Percentiles rank a stretch among this genome's conserved stretches.
Evolutionary conservation across 768 basidiomycete species (phyloP).

Genomic region (Termitomyces sp.): DNA sequence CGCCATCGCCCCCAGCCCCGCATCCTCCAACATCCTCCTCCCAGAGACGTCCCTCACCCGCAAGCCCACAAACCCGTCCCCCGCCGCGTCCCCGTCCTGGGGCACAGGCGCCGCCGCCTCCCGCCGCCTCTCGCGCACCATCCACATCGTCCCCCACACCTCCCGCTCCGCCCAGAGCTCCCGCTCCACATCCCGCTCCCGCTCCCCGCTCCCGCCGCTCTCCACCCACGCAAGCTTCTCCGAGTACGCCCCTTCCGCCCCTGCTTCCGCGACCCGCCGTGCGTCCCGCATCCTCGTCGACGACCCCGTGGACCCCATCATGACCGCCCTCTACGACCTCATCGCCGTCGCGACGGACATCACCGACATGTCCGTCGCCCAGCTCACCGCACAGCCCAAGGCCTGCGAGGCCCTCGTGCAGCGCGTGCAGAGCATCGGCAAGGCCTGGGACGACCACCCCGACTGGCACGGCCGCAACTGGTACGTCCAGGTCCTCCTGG

Average conservation of each 20-base stretch:
- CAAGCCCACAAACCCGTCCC: conserved; percentile 45
- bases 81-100: conserved; percentile 47
- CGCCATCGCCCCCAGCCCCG: conserved; percentile 51
- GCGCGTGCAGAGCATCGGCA: conserved; percentile 86
- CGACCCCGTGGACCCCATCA: conserved; percentile 84
- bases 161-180: conserved; percentile 78
- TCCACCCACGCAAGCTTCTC: conserved; percentile 63
- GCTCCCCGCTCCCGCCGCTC: conserved; percentile 81
- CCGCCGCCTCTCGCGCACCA: conserved; percentile 79
- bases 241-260: conserved; percentile 37
- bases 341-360: conserved; percentile 93
- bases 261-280: conserved; percentile 56
- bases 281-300: conserved; percentile 81
- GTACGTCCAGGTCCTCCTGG: conserved; percentile 96
- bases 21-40: conserved; percentile 52
- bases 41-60: conserved; percentile 65
- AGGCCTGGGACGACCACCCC: conserved; percentile 95
- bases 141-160: conserved; percentile 67
- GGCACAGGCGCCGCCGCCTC: conserved; percentile 51
- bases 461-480: conserved; percentile 97
- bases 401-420: conserved; percentile 83
- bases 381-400: conserved; percentile 83
- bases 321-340: conserved; percentile 85
- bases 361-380: conserved; percentile 80
- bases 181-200: conserved; percentile 90